A percentile compares a stretch with the other conserved stretches of the same genome.
phyloP scores from a whole-genome alignment of 768 basidiomycete species.

The Hygrocybe coccinea region DNA sequence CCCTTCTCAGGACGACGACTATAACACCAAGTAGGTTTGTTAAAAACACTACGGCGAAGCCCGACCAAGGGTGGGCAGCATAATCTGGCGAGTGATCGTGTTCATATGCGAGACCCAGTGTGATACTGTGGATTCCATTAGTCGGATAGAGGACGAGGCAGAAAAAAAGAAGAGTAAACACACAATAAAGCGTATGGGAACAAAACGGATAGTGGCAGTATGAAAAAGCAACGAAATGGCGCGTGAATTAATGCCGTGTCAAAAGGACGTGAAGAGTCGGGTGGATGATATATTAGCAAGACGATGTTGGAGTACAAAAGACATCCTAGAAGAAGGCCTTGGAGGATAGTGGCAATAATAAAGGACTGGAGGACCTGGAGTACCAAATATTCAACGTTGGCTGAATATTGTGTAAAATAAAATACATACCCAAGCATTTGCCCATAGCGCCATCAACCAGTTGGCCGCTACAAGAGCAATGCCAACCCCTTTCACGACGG shows the following conservation, averaged over 20 bases:
- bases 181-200: slow-evolving; percentile 59
- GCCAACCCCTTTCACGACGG: slow-evolving; percentile 77
- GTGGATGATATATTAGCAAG: slow-evolving; percentile 67
- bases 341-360: slow-evolving; percentile 65
- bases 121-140: slow-evolving; percentile 43
- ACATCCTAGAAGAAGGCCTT: slow-evolving; percentile 63
- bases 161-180: slow-evolving; percentile 23
- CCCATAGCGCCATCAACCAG: slow-evolving; percentile 77
- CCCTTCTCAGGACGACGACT: slow-evolving; percentile 52
- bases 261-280: slow-evolving; percentile 54
- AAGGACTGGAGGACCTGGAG: slow-evolving; percentile 68
- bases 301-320: slow-evolving; percentile 77
- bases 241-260: slow-evolving; percentile 84
- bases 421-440: slow-evolving; percentile 50
- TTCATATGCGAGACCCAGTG: slow-evolving; percentile 58
- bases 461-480: slow-evolving; percentile 71
- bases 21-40: slow-evolving; percentile 58
- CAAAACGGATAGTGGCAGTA: slow-evolving; percentile 50
- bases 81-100: slow-evolving; percentile 48
- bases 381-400: background rate
- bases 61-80: slow-evolving; percentile 61
- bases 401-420: background rate
- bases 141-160: background rate
- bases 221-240: slow-evolving; percentile 69
- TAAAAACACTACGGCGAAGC: slow-evolving; percentile 61